Base-by-base conservation (phyloP, 2,329 filamentous ascomycete genomes). In the Botrytis squamosa region DNA sequence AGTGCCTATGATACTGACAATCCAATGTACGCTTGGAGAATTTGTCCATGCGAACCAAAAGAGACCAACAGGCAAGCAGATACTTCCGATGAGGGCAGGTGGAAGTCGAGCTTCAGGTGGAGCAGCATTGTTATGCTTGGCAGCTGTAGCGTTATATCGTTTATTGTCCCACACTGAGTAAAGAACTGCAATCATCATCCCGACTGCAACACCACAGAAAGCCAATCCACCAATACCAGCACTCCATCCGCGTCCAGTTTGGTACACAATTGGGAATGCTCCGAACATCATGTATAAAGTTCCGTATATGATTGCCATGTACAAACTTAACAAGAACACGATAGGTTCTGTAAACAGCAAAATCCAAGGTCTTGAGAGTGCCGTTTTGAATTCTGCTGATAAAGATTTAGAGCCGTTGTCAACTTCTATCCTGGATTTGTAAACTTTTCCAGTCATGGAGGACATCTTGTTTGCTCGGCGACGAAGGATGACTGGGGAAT, bases 271-370 rank as follows among this genome's bases (percentile, higher is more conserved):
- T 12, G 88, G 88, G 81, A 89, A 89, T 29, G 88, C 87, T 36
- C 85, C 85, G 77, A 90, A 89, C 77, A 89, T 84, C 79, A 88
- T 84, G 79, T 88, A 89, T 14, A 88, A 79, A 0, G 86, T 87
- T 52, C 85, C 85, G 75, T 87, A 87, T 73, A 88, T 79, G 75
- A 88, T 74, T 18, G 72, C 72, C 62, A 74, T 44, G 85, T 96
- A 97, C 5, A 96, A 77, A 3, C 90, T 89, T 79, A 96, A 91
- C 80, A 95, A 88, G 77, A 97, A 88, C 63, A 97, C 93, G 79
- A 97, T 97, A 59, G 92, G 89, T 82, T 97, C 93, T 92, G 78
- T 85, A 81, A 97, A 97, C 0, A 97, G 87, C 0, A 97, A 87
- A 0, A 91, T 93, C 94, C 94, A 97, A 40, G 91, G 91, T 81